Evolutionary conservation across 176 grass and related monocot species (phyloP).

Genomic region (Avena atlantica): DNA sequence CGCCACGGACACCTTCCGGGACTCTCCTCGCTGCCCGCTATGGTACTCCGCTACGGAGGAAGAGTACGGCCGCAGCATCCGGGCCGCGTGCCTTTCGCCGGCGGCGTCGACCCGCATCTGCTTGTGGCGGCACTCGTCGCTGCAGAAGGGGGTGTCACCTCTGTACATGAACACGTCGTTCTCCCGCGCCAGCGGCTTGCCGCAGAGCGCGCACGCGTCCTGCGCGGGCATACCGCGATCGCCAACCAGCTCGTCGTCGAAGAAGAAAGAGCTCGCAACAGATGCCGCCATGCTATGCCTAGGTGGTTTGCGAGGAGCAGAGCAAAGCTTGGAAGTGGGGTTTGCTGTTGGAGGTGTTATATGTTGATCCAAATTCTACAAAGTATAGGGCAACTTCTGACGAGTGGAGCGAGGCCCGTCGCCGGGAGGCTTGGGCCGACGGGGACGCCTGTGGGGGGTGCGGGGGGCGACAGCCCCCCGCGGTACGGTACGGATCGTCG

Average conservation of each 20-base stretch:
- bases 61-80: background rate
- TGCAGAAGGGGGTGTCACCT: conserved; percentile 74
- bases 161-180: conserved; percentile 73
- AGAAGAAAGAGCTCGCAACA: conserved; percentile 34
- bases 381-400: too few species aligned
- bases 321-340: background rate
- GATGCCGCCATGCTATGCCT: conserved; percentile 22
- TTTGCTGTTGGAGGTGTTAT: too few species aligned
- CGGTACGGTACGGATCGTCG: too few species aligned
- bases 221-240: conserved; percentile 24
- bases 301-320: background rate
- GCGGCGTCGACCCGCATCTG: conserved; percentile 56
- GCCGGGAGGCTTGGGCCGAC: too few species aligned
- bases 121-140: conserved; percentile 61
- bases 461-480: too few species aligned
- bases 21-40: background rate
- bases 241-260: conserved; percentile 38
- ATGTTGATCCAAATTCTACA: too few species aligned
- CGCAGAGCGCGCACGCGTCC: conserved; percentile 63
- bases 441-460: too few species aligned
- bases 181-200: conserved; percentile 45
- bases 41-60: background rate
- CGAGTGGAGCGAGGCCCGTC: too few species aligned
- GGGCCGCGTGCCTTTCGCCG: background rate
- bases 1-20: background rate